A percentile compares a stretch with the other conserved stretches of the same genome.
Conservation (phyloP, 805 yeast genomes). For the Nakazawaea ishiwadae region DNA sequence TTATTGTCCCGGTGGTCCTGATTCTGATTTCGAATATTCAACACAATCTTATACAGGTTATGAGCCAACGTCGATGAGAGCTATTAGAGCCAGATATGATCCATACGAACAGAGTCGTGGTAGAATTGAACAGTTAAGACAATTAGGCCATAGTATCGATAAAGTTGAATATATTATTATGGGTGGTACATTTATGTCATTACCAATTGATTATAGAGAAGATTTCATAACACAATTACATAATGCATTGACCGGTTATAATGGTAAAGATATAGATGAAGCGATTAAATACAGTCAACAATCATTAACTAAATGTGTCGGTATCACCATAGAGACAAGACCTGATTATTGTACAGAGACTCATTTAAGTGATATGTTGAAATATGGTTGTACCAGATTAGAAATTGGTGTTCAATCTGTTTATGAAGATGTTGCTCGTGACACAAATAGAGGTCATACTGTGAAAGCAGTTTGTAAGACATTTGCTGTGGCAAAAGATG, state of each 20-base stretch:
- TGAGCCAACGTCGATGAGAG: constrained; percentile 98
- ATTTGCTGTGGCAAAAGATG: constrained; percentile 93
- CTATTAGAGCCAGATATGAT: constrained; percentile 97
- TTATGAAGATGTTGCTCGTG: constrained; percentile 97
- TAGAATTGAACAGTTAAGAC: constrained; percentile 91
- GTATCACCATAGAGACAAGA: constrained; percentile 96
- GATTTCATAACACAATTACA: constrained; percentile 84
- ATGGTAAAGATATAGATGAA: constrained; percentile 83
- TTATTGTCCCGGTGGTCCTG: constrained; percentile 99
- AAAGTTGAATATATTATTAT: constrained; percentile 96
- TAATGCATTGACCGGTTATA: constrained; percentile 91
- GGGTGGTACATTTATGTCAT: constrained; percentile 99
- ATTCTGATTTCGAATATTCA: constrained; percentile 94
- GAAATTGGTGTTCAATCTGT: constrained; percentile 97
- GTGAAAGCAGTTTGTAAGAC: constrained; percentile 95
- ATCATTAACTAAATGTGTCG: constrained; percentile 94
- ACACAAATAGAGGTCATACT: constrained; percentile 96
- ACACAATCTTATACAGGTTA: constrained; percentile 98
- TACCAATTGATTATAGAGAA: constrained; percentile 87
- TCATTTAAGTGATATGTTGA: constrained; percentile 91
- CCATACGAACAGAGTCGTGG: constrained; percentile 99
- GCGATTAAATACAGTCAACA: constrained; percentile 90
- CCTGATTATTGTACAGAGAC: constrained; percentile 98
- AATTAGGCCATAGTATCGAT: constrained; percentile 93
- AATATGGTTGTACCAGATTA: constrained; percentile 93